phyloP scores from a whole-genome alignment of 2,329 filamentous ascomycete genomes.

The Fusarium paranaense region DNA sequence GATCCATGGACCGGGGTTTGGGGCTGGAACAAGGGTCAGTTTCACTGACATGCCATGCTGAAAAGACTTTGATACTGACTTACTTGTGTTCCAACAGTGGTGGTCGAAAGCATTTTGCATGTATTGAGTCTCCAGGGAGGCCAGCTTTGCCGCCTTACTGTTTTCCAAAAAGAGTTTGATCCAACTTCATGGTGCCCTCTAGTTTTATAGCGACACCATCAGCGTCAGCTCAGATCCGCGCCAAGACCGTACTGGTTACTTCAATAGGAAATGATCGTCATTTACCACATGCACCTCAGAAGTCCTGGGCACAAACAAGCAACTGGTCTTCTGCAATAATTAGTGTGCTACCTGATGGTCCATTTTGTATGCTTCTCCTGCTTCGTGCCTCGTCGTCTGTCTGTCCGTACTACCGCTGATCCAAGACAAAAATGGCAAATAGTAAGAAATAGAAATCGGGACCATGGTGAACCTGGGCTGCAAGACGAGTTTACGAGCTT shows the following conservation, averaged over 20 bases:
- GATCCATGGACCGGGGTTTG: conserved; percentile 22
- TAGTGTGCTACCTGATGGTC: neutral
- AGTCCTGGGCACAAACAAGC: neutral
- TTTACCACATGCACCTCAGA: neutral
- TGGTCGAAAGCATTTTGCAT: neutral
- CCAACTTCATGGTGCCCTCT: neutral
- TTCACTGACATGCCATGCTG: too few species aligned
- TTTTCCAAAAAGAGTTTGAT: neutral
- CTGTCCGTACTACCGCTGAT: neutral
- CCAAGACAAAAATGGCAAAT: neutral
- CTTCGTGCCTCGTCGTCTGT: neutral
- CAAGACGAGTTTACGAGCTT: neutral
- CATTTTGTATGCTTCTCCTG: neutral
- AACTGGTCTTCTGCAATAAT: neutral
- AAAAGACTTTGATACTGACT: neutral
- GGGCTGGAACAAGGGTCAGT: neutral
- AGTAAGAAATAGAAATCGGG: neutral
- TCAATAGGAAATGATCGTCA: neutral
- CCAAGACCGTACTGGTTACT: neutral
- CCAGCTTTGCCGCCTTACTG: neutral
- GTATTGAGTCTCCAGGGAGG: too few species aligned
- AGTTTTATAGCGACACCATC: neutral
- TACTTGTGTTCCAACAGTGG: rapidly evolving
- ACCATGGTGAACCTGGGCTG: neutral
- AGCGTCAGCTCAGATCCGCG: neutral